A percentile compares a stretch with the other conserved stretches of the same genome.
Evolutionary conservation across 2,329 filamentous ascomycete genomes (phyloP).

Genomic region (Phyllosticta paracitricarpa): DNA sequence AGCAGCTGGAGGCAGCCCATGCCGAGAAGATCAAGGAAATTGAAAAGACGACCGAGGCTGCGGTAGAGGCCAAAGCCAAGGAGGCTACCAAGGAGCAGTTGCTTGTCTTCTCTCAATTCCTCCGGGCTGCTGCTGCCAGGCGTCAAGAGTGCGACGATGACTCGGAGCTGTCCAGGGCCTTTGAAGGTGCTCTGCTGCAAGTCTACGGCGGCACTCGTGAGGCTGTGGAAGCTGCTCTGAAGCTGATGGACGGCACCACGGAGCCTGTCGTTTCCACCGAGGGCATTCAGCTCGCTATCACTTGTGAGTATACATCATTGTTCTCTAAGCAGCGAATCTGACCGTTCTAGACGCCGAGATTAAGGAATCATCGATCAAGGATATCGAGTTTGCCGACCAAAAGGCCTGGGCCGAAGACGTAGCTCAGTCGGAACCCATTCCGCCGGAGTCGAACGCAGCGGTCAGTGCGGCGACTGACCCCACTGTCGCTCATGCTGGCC

Average conservation of each 20-base stretch:
- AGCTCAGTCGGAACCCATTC: slow-evolving; percentile 32
- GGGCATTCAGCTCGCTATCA: slow-evolving; percentile 56
- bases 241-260: slow-evolving; percentile 62
- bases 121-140: slow-evolving; percentile 65
- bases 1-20: slow-evolving; percentile 44
- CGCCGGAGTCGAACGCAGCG: slow-evolving; percentile 24
- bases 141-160: slow-evolving; percentile 63
- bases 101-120: slow-evolving; percentile 65
- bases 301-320: slow-evolving; percentile 49
- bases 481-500: slow-evolving; percentile 54
- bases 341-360: slow-evolving; percentile 45
- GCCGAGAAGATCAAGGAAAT: slow-evolving; percentile 47
- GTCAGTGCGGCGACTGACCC: slow-evolving; percentile 47
- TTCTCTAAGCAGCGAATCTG: neutral
- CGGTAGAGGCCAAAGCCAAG: slow-evolving; percentile 40
- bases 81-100: slow-evolving; percentile 51
- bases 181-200: slow-evolving; percentile 68
- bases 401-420: slow-evolving; percentile 41
- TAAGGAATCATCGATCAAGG: slow-evolving; percentile 40
- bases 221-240: slow-evolving; percentile 65
- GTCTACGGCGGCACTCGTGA: slow-evolving; percentile 70
- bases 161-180: slow-evolving; percentile 66
- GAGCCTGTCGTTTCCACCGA: slow-evolving; percentile 57
- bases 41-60: slow-evolving; percentile 44
- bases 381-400: slow-evolving; percentile 41